Base-by-base conservation (phyloP, 2,329 filamentous ascomycete genomes). In the Arthrobotrys conoides region DNA sequence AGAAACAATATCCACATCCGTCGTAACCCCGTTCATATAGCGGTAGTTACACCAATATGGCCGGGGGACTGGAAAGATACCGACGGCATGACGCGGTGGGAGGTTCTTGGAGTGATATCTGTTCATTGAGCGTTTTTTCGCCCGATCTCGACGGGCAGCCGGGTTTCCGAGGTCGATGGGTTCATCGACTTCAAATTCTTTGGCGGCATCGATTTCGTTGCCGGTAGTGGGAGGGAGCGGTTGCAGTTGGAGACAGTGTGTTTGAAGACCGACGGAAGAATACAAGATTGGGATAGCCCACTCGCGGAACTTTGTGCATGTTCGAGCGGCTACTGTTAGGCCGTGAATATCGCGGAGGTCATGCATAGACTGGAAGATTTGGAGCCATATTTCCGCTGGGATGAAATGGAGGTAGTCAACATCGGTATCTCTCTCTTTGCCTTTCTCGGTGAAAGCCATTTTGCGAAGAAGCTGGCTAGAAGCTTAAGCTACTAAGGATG, bases 21-120 rank as follows among this genome's bases (percentile, higher is more conserved):
- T 77, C 20, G 59, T 61, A 2, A 77, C 73, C 67, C 66, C 71
- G 51, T 68, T 69, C 73, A 77, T 77, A 61, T 77, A 77, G 16
- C 73, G 73, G 51, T 77, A 77, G 22, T 77, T 77, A 49, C 73
- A 77, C 73, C 73, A 77, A 49, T 77, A 77, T 27, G 73, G 73
- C n/a, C 55, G 61, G n/a, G 67, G 67, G 41, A 77, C 73, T 10
- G 73, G 73, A 27, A 77, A 77, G 27, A 77, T 71, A 36, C 73
- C 73, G 41, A 77, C 67, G n/a, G 73, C 73, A 44, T 77, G 73
- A 27, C 73, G 73, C 14, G 59, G 41, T 5, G 66, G 73, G 38
- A 77, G 61, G 22, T 41, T 30, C 36, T 71, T 70, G 41, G 67
- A 44, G 33, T 71, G 61, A 30, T 77, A 71, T 44, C 59, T 77